These are phyloP conservation scores for Ogataea glucozyma DNA, from an alignment of 805 yeast species.

Conservation along the genomic window DNA sequence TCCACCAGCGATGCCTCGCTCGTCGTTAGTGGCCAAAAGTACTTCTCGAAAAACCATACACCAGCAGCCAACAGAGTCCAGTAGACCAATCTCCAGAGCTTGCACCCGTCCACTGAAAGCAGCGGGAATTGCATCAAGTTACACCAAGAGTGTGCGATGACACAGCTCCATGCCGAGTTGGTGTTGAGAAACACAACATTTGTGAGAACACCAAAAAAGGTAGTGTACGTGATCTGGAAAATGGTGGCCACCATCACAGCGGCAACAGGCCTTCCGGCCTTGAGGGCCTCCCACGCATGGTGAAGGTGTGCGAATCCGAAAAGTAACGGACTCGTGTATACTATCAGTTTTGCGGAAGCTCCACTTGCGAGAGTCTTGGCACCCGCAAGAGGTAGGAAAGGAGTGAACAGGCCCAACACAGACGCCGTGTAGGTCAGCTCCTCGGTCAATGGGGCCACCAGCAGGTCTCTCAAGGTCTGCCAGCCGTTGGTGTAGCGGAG, in stretches of 20 bases:
- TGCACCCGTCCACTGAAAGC: constrained; percentile 16
- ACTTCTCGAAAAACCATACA: constrained; percentile 36
- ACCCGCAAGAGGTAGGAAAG: constrained; percentile 20
- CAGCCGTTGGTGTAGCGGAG: constrained; percentile 17
- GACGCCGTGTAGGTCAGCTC: constrained; percentile 68
- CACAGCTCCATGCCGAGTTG: constrained; percentile 55
- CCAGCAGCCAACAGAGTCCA: constrained; percentile 47
- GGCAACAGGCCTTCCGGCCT: constrained; percentile 28
- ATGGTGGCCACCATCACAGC: constrained; percentile 36
- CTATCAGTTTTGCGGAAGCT: constrained; percentile 15
- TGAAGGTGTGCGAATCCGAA: constrained; percentile 82
- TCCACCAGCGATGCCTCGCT: constrained; percentile 7
- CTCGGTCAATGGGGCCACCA: constrained; percentile 78
- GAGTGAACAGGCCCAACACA: constrained; percentile 36
- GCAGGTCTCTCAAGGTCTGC: constrained; percentile 53
- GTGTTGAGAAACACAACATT: constrained; percentile 54
- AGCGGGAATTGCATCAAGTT: constrained; percentile 70
- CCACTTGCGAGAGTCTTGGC: background rate
- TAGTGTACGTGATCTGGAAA: constrained; percentile 65
- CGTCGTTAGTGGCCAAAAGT: constrained; percentile 25
- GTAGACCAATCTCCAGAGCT: constrained; percentile 36
- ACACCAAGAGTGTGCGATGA: constrained; percentile 64
- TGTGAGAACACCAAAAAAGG: constrained; percentile 70
- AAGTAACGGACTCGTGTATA: constrained; percentile 54
- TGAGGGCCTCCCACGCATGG: constrained; percentile 57